phyloP scores from a whole-genome alignment of 2,329 filamentous ascomycete genomes.

The Fusarium sp. region DNA sequence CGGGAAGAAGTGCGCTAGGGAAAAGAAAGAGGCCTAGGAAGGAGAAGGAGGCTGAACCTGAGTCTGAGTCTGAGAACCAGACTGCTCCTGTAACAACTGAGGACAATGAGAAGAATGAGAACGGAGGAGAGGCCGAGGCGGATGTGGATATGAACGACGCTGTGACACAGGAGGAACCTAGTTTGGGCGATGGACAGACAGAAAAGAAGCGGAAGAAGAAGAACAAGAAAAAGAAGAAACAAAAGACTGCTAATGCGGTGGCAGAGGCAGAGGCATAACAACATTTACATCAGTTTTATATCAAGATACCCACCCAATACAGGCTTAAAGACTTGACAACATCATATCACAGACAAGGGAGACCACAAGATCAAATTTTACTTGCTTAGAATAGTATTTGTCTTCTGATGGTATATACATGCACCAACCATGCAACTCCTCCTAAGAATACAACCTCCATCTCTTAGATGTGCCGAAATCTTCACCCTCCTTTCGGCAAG shows the following conservation, averaged over 20 bases:
- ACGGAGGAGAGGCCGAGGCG: constrained; percentile 5
- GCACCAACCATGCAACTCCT: constrained; percentile 33
- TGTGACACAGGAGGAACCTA: constrained; percentile 27
- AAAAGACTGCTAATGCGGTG: constrained; percentile 31
- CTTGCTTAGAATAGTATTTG: constrained; percentile 6
- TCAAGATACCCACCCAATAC: constrained; percentile 24
- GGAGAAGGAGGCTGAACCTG: constrained; percentile 20
- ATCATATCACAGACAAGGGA: neutral
- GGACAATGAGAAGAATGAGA: neutral
- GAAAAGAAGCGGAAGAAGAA: constrained; percentile 37
- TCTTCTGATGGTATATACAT: constrained; percentile 23
- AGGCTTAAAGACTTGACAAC: neutral
- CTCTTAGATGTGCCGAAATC: constrained; percentile 21
- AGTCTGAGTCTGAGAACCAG: neutral
- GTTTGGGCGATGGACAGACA: neutral
- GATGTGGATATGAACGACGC: constrained; percentile 42
- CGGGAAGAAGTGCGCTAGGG: constrained; percentile 53
- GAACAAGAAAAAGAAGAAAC: constrained; percentile 48
- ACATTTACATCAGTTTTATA: neutral
- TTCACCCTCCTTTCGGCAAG: constrained; percentile 8
- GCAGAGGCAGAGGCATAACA: constrained; percentile 12
- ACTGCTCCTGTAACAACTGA: neutral
- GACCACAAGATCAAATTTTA: neutral
- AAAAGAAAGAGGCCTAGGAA: constrained; percentile 51
- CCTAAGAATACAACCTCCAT: constrained; percentile 6